Percentiles rank a stretch among this genome's conserved stretches.
phyloP scores from a whole-genome alignment of 129 eudicot species.

The Escallonia herrerae region DNA sequence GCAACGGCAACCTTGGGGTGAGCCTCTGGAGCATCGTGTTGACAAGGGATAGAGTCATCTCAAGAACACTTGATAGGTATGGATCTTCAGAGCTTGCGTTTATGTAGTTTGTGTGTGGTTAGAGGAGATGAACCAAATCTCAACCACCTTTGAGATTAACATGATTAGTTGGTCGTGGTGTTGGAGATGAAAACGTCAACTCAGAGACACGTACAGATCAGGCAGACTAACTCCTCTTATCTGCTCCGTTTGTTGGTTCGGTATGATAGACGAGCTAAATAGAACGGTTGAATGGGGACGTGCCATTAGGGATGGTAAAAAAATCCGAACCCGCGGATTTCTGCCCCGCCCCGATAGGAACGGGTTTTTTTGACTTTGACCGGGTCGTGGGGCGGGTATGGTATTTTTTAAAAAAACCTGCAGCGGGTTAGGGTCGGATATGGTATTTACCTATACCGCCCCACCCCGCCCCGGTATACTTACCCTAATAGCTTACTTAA shows the following conservation, averaged over 20 bases:
- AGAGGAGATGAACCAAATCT: slow-evolving; percentile 25
- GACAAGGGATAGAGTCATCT: slow-evolving; percentile 23
- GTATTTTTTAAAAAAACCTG: too few relatives aligned
- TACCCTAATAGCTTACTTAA: too few relatives aligned
- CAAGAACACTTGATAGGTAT: neutral
- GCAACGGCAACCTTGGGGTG: slow-evolving; percentile 42
- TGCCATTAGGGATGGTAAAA: too few relatives aligned
- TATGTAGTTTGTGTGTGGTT: neutral
- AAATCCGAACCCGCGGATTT: too few relatives aligned
- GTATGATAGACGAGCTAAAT: slow-evolving; percentile 1
- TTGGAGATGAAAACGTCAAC: slow-evolving; percentile 5
- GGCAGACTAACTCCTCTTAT: neutral
- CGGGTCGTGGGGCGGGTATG: too few relatives aligned
- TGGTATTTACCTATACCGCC: too few relatives aligned
- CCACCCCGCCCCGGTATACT: too few relatives aligned
- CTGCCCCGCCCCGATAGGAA: too few relatives aligned
- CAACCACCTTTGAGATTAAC: slow-evolving; percentile 18
- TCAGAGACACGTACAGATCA: neutral
- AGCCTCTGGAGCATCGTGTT: slow-evolving; percentile 31
- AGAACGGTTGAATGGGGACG: neutral
- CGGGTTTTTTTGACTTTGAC: too few relatives aligned
- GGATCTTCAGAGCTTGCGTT: neutral
- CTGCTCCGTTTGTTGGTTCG: neutral
- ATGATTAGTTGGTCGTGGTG: slow-evolving; percentile 10
- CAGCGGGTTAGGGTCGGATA: too few relatives aligned